A percentile compares a stretch with the other conserved stretches of the same genome.
Evolutionary conservation across 768 basidiomycete genomes (phyloP).

Genomic region (Rhodotorula taiwanensis): DNA sequence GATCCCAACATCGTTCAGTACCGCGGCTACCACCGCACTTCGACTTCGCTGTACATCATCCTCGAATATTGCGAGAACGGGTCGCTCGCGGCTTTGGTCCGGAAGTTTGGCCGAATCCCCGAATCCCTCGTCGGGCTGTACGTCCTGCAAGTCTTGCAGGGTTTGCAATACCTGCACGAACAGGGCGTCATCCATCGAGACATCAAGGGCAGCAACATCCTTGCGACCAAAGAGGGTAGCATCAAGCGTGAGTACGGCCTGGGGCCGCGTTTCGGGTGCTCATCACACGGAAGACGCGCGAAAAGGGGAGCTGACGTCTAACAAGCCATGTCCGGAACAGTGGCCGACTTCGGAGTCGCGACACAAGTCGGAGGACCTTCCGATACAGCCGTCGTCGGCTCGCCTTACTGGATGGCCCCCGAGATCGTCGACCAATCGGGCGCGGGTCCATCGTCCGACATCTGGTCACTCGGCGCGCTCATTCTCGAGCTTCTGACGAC

Average conservation of each 20-base stretch:
- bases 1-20: slow-evolving; percentile 98
- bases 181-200: slow-evolving; percentile 99
- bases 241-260: slow-evolving; percentile 68
- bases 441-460: slow-evolving; percentile 92
- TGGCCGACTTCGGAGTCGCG: slow-evolving; percentile 98
- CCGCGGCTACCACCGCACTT: slow-evolving; percentile 93
- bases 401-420: slow-evolving; percentile 99
- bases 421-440: slow-evolving; percentile 98
- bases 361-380: slow-evolving; percentile 66
- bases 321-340: slow-evolving; percentile 9
- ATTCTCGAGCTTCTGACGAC: slow-evolving; percentile 89
- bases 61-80: slow-evolving; percentile 99
- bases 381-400: slow-evolving; percentile 90
- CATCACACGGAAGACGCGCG: too few relatives aligned
- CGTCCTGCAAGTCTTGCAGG: slow-evolving; percentile 91
- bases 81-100: slow-evolving; percentile 86
- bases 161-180: slow-evolving; percentile 92
- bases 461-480: slow-evolving; percentile 87
- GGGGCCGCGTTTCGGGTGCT: too few relatives aligned
- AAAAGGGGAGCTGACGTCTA: slow-evolving; percentile 45
- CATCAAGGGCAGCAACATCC: slow-evolving; percentile 97
- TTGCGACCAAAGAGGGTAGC: slow-evolving; percentile 96
- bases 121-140: slow-evolving; percentile 94
- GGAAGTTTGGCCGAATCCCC: slow-evolving; percentile 97
- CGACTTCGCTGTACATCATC: slow-evolving; percentile 91